These are phyloP conservation scores for Sporothrix schenckii DNA, from an alignment of 2,329 filamentous ascomycete genomes.

Conservation along the genomic window DNA sequence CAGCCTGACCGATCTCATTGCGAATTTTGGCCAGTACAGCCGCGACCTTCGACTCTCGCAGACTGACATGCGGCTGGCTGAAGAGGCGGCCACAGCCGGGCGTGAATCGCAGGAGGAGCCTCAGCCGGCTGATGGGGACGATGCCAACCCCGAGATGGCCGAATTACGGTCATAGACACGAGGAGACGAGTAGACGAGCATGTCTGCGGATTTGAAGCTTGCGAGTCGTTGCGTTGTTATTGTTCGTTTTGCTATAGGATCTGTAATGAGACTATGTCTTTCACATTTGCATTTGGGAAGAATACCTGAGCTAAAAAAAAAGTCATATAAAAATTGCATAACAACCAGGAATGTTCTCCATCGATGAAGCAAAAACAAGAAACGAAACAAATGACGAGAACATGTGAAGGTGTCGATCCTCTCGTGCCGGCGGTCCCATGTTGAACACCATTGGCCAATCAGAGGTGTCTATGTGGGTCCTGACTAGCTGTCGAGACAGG, in stretches of 20 bases:
- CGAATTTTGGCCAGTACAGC: slow-evolving; percentile 74
- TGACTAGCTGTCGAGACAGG: neutral
- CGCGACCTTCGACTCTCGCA: slow-evolving; percentile 68
- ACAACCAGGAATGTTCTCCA: neutral
- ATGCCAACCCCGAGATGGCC: slow-evolving; percentile 21
- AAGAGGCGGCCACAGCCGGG: slow-evolving; percentile 56
- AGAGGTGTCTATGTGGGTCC: slow-evolving; percentile 15
- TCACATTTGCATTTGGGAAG: neutral
- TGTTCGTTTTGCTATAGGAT: slow-evolving; percentile 6
- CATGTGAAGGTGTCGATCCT: neutral
- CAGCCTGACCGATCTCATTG: slow-evolving; percentile 67
- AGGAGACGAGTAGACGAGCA: neutral
- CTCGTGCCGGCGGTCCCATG: neutral
- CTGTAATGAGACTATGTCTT: slow-evolving; percentile 14
- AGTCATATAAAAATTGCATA: slow-evolving; percentile 9
- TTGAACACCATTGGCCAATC: slow-evolving; percentile 9
- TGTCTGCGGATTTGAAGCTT: neutral
- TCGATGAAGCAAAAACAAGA: neutral
- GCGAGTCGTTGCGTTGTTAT: too few relatives aligned
- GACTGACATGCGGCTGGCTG: slow-evolving; percentile 73
- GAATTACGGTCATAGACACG: slow-evolving; percentile 15
- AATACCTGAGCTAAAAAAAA: neutral
- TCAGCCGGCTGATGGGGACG: slow-evolving; percentile 31
- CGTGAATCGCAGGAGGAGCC: slow-evolving; percentile 30
- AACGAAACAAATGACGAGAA: slow-evolving; percentile 8